Evolutionary conservation across 768 basidiomycete genomes (phyloP), one percentile per base, ranked within the genome.

Genomic region (Mycena sanguinolenta): DNA sequence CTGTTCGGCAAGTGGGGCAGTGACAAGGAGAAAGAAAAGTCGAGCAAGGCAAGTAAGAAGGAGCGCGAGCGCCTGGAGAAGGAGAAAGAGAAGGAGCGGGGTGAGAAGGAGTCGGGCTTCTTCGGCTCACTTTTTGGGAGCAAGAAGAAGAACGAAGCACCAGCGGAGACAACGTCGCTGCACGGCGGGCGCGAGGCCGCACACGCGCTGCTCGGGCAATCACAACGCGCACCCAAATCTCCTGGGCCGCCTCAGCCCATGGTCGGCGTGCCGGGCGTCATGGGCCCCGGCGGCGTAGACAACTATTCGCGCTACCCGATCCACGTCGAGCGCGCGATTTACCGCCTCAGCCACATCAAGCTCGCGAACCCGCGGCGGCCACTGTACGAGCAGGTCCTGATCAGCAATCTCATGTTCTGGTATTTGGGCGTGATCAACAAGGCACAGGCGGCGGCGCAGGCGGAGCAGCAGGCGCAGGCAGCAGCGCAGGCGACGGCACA

Each of bases 331-430:
- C 90, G 98, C 38, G 98, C 98, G 4, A 97, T 99, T 55, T 99
- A 99, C 82, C 88, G 98, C 69, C 85, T 99, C 58, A 97, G 95
- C 79, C 98, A 99, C 78, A 99, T 99, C 86, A 99, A 99, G 81
- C 86, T 99, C 53, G 98, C 98, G 25, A 99, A 99, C 82, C 97
- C 98, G 12, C 88, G 98, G 67, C 88, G 98, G 53, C 97, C 98
- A 30, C 86, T 99, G 21, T 99, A 98, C 77, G 98, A 99, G 84
- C 98, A 99, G 81, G 98, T 94, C 63, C 84, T 95, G 66, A 95
- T 95, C 80, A 95, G 93, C 77, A 96, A 96, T 78, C 84, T 96
- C 76, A 98, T 97, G 95, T 99, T 99, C 86, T 99, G 98, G 98
- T 99, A 99, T 79, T 87, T 99, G 42, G 95, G 97, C 16, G 92